Conservation (phyloP, 2,329 filamentous ascomycete species). For the Talaromyces sp. region DNA sequence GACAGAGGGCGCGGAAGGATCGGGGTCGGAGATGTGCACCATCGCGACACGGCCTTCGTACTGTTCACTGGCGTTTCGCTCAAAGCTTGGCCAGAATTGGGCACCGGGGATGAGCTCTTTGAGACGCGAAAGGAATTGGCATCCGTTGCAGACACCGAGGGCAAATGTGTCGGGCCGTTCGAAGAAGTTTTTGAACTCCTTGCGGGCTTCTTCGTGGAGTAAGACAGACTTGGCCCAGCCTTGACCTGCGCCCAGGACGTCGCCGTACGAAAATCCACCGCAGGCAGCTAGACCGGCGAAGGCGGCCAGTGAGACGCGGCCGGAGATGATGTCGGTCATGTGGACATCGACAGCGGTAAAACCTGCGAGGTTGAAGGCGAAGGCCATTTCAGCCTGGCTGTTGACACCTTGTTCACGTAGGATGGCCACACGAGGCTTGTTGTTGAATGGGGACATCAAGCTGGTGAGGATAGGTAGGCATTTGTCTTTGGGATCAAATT, state of each 20-base stretch:
- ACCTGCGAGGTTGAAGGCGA: constrained; percentile 85
- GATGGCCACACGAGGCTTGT: constrained; percentile 77
- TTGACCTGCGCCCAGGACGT: constrained; percentile 88
- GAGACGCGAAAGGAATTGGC: constrained; percentile 84
- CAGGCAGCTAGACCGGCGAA: constrained; percentile 92
- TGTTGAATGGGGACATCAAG: constrained; percentile 58
- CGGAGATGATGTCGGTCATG: constrained; percentile 87
- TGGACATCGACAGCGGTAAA: constrained; percentile 92
- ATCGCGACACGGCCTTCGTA: constrained; percentile 87
- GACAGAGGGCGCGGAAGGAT: constrained; percentile 60
- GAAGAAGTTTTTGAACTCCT: constrained; percentile 83
- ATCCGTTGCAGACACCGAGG: constrained; percentile 94
- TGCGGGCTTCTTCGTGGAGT: constrained; percentile 70
- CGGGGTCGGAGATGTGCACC: constrained; percentile 70
- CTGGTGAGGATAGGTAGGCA: constrained; percentile 66
- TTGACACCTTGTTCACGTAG: constrained; percentile 95
- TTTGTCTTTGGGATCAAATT: constrained; percentile 73
- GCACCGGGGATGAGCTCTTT: constrained; percentile 85
- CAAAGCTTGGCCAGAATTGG: constrained; percentile 76
- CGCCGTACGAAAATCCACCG: constrained; percentile 93
- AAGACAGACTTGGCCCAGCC: constrained; percentile 95
- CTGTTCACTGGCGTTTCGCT: constrained; percentile 78
- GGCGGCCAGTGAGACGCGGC: constrained; percentile 71
- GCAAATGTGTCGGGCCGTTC: constrained; percentile 83
- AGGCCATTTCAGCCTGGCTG: constrained; percentile 95